A percentile compares a stretch with the other conserved stretches of the same genome.
Conservation (phyloP, 108 stramenopile species). For the Halocafeteria seosinensis region DNA sequence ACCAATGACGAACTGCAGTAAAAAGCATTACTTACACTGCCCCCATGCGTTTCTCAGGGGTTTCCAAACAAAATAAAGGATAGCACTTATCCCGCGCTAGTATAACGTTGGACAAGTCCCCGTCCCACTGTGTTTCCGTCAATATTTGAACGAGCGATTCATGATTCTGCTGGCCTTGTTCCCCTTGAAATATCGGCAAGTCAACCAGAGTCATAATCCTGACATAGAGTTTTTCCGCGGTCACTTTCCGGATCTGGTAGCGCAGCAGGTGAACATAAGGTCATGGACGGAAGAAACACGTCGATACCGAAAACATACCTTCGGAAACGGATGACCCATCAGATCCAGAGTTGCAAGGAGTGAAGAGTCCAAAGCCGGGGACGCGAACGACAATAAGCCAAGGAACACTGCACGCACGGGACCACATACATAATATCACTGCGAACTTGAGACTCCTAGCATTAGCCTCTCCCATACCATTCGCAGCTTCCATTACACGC, state of each 20-base stretch:
- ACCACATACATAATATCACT: no score
- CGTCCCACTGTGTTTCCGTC: slow-evolving; percentile 23
- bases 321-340: slow-evolving; percentile 63
- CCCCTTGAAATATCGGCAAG: slow-evolving; percentile 10
- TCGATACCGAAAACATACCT: no score
- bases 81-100: slow-evolving; percentile 8
- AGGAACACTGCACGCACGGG: slow-evolving; percentile 47
- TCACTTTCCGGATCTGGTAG: no score
- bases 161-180: neutral
- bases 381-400: slow-evolving; percentile 21
- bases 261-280: no score
- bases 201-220: slow-evolving; percentile 58
- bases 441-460: no score
- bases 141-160: slow-evolving; percentile 21
- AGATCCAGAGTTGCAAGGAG: slow-evolving; percentile 46
- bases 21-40: no score
- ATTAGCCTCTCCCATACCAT: no score
- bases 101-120: slow-evolving; percentile 6
- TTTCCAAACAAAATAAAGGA: slow-evolving; percentile 3
- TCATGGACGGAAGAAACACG: no score
- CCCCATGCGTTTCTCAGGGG: slow-evolving; percentile 3
- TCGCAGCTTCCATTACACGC: slow-evolving; percentile 43
- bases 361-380: slow-evolving; percentile 21
- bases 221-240: slow-evolving; percentile 55
- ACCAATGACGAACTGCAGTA: no score